These are phyloP conservation scores for Backusella parvicylindrica DNA, from an alignment of 192 early-diverging fungal species.

Conservation along the genomic window DNA sequence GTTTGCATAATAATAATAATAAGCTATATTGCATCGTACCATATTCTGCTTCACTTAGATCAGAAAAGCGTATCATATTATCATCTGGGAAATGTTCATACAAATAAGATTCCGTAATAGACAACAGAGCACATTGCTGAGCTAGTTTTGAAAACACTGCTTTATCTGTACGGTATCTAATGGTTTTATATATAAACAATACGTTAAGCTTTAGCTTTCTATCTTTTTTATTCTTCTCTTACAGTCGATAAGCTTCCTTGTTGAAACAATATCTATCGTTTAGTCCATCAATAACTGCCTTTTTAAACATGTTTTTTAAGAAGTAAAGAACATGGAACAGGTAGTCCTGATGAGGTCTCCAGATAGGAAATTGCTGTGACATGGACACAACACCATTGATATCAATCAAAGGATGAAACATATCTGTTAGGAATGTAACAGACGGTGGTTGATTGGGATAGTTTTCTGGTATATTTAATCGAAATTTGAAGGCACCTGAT, in stretches of 20 bases:
- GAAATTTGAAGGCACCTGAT: constrained; percentile 87
- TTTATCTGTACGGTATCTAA: constrained; percentile 57
- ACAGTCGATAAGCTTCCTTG: constrained; percentile 63
- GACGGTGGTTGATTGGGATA: constrained; percentile 75
- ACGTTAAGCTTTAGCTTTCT: too few relatives aligned
- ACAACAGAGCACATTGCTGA: constrained; percentile 71
- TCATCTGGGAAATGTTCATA: constrained; percentile 54
- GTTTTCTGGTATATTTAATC: constrained; percentile 69
- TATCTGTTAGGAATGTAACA: constrained; percentile 68
- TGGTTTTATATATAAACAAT: background rate
- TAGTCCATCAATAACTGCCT: constrained; percentile 64
- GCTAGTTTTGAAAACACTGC: constrained; percentile 63
- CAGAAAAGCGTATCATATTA: constrained; percentile 58
- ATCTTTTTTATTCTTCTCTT: too few relatives aligned
- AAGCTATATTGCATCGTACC: constrained; percentile 25
- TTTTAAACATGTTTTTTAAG: constrained; percentile 83
- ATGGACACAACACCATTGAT: constrained; percentile 63
- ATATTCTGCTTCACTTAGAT: constrained; percentile 52
- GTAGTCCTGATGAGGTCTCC: constrained; percentile 80
- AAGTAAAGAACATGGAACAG: constrained; percentile 86
- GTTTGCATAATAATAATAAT: background rate
- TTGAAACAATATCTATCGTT: constrained; percentile 58
- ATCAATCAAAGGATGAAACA: constrained; percentile 86
- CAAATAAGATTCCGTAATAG: constrained; percentile 58
- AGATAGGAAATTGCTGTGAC: constrained; percentile 76